These are phyloP conservation scores for Aspergillus versicolor DNA, from an alignment of 2,329 filamentous ascomycete genomes.

Conservation along the genomic window DNA sequence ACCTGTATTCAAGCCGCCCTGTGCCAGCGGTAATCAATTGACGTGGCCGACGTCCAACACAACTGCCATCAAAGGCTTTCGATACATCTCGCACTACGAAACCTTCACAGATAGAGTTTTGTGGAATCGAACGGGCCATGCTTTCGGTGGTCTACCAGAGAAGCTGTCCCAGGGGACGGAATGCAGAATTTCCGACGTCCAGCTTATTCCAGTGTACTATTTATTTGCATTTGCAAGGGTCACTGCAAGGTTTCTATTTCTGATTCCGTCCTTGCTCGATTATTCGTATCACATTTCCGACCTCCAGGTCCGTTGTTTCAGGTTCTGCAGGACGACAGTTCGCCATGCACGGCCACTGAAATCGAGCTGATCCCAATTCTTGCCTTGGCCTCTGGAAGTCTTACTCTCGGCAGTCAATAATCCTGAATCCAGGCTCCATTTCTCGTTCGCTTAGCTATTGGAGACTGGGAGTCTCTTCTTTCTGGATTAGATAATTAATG, in stretches of 20 bases:
- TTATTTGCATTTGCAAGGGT: background rate
- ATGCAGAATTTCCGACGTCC: background rate
- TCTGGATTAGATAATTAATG: no score
- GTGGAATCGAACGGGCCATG: background rate
- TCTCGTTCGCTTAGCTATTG: background rate
- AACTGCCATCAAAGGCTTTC: background rate
- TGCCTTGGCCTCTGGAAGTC: background rate
- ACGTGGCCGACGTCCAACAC: constrained; percentile 1
- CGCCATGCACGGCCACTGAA: background rate
- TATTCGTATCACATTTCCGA: background rate
- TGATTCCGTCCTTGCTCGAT: background rate
- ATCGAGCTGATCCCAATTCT: background rate
- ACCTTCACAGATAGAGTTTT: background rate
- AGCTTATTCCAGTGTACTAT: background rate
- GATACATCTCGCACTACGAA: background rate
- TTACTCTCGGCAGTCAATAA: background rate
- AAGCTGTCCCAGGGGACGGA: background rate
- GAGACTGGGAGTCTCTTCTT: no score
- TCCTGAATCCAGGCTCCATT: background rate
- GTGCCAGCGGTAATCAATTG: background rate
- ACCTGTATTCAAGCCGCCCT: background rate
- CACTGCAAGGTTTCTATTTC: constrained; percentile 3
- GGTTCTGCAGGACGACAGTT: background rate
- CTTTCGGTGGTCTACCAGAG: background rate
- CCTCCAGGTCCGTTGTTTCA: constrained; percentile 4